Evolutionary conservation across 306 rosid species (phyloP), one percentile per base, ranked within the genome.

Genomic region (Begonia peltatifolia): DNA sequence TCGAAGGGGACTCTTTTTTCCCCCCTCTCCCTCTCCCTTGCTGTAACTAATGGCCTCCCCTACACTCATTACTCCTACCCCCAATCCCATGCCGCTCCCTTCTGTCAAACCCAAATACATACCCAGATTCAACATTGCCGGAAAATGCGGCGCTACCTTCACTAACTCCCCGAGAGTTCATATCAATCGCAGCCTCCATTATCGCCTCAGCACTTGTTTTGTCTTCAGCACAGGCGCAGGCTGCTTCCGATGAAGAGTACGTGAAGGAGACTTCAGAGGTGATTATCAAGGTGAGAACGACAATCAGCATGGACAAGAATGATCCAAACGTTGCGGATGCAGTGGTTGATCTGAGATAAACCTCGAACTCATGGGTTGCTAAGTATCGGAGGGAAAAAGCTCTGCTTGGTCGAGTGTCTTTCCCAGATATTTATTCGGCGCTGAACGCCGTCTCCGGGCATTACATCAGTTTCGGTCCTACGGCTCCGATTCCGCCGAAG

Each of bases 371-470:
- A 0, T 92, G 99, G 99, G 99, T 92, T 54, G 99, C 99, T 0
- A 92, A 92, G 74, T 92, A 86, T 47, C 47, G 99, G 49, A 79
- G 85, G 44, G 99, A 92, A 74, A 92, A 92, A 57, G 53, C 71
- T 11, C 64, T 92, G 65, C 73, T 86, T 14, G 86, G 84, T n/a
- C 66, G 94, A 61, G 63, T 68, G 61, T 92, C 99, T 22, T 92
- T 86, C 41, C 66, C 96, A 42, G 99, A 92, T 63, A 79, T 92
- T 13, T 92, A 92, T 63, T 92, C 96, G 2, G 99, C 96, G 0
- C 62, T 92, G 38, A 92, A 87, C 58, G 99, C 99, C 0, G 93
- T 92, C 20, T 92, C 99, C 0, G 96, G 99, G 0, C 99, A 92
- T 61, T 92, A 92, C 55, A 78, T 92, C 46, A 83, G 99, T 57